phyloP scores from a whole-genome alignment of 345 rosid genomes.

The Conringia planisiliqua region DNA sequence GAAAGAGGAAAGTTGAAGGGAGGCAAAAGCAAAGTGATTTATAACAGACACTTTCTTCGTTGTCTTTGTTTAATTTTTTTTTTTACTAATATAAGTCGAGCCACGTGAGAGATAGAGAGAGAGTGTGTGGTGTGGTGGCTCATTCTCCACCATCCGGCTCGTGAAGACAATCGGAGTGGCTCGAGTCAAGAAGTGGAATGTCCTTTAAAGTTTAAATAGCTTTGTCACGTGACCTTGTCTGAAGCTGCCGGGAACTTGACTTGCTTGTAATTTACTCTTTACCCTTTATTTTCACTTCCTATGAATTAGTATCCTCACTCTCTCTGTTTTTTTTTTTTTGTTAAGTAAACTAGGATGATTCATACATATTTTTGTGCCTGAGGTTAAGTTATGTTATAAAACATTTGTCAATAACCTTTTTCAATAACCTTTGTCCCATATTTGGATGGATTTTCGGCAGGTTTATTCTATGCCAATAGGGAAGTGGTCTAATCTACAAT shows the following conservation, averaged over 20 bases:
- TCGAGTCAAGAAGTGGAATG: constrained; percentile 4
- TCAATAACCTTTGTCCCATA: background rate
- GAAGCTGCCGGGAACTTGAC: constrained; percentile 19
- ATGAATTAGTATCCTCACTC: constrained; percentile 3
- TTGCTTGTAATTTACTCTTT: constrained; percentile 25
- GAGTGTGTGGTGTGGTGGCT: constrained; percentile 12
- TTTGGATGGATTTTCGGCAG: background rate
- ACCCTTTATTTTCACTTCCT: background rate
- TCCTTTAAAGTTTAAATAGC: background rate
- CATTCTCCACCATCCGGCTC: constrained; percentile 1
- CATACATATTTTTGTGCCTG: background rate
- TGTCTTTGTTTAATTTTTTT: background rate
- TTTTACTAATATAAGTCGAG: background rate
- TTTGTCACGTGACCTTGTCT: constrained; percentile 30
- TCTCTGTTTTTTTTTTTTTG: background rate
- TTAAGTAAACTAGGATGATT: background rate
- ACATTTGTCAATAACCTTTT: background rate
- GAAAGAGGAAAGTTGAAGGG: constrained; percentile 32
- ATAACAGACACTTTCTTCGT: constrained; percentile 22
- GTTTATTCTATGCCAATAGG: background rate
- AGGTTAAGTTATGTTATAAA: background rate
- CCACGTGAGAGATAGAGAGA: constrained; percentile 15
- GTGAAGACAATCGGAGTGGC: constrained; percentile 1
- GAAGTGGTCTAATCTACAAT: no score
- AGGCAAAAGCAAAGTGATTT: constrained; percentile 34